A percentile compares a stretch with the other conserved stretches of the same genome.
These are phyloP conservation scores for Sesbania bispinosa DNA, from an alignment of 306 rosid species.

Conservation along the genomic window DNA sequence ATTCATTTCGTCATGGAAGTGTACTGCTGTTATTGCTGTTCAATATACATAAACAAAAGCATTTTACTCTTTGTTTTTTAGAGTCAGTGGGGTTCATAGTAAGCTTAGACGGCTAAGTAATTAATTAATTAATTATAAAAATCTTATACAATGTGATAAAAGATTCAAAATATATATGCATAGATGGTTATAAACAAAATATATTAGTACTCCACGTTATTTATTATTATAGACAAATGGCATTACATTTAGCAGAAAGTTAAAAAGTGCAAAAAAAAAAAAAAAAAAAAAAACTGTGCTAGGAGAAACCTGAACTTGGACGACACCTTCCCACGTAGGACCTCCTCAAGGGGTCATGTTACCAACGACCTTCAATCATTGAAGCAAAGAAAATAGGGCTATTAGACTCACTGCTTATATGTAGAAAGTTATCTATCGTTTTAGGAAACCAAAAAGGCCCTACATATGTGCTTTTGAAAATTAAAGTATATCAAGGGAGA, in stretches of 20 bases:
- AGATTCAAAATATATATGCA: background rate
- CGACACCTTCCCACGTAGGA: slow-evolving; percentile 14
- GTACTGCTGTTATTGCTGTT: background rate
- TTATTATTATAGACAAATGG: background rate
- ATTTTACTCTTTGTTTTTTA: background rate
- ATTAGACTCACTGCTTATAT: background rate
- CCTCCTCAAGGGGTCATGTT: slow-evolving; percentile 2
- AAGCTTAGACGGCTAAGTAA: no score
- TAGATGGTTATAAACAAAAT: background rate
- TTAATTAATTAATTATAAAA: background rate
- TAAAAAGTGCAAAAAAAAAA: background rate
- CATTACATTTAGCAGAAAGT: background rate
- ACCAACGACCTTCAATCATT: slow-evolving; percentile 14
- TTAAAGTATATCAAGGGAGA: no score
- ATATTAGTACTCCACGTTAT: background rate
- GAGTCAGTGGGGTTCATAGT: background rate
- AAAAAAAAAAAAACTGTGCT: background rate
- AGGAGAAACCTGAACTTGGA: slow-evolving; percentile 17
- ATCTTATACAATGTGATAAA: background rate
- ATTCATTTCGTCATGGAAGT: background rate
- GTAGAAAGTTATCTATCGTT: background rate
- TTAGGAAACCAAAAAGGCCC: slow-evolving; percentile 7
- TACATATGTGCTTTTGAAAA: background rate
- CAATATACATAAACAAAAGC: background rate
- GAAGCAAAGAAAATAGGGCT: slow-evolving; percentile 2